phyloP scores from a whole-genome alignment of 257 asterid genomes.

The Henckelia pumila region DNA sequence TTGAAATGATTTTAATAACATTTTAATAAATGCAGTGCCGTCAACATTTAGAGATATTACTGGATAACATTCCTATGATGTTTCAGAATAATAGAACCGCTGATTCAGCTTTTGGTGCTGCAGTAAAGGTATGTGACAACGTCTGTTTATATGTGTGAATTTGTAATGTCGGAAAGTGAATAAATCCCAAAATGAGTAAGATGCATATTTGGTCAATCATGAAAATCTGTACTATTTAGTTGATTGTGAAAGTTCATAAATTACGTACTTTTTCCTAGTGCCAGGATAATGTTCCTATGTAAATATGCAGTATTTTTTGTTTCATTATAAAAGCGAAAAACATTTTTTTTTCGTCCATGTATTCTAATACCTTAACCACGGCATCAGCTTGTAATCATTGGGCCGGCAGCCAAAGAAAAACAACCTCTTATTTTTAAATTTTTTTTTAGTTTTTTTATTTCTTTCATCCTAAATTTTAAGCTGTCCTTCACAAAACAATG shows the following conservation, averaged over 20 bases:
- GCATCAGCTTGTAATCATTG: neutral
- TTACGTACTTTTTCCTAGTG: neutral
- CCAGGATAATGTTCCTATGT: neutral
- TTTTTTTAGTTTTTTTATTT: too few species aligned
- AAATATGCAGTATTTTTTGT: too few species aligned
- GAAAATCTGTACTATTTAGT: neutral
- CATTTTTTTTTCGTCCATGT: neutral
- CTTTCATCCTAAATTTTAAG: too few species aligned
- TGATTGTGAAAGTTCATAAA: neutral
- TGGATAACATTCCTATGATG: constrained; percentile 87
- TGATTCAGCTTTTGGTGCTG: constrained; percentile 95
- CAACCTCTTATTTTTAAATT: too few species aligned
- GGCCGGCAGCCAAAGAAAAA: neutral
- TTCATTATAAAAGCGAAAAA: too few species aligned
- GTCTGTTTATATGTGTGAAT: neutral
- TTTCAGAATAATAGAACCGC: constrained; percentile 73
- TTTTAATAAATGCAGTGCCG: constrained; percentile 66
- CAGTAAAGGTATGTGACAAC: constrained; percentile 61
- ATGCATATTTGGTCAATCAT: neutral
- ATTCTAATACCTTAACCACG: neutral
- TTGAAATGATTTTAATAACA: constrained; percentile 7
- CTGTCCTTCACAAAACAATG: too few species aligned
- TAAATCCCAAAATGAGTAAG: neutral
- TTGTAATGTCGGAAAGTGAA: neutral
- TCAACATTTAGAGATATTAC: constrained; percentile 74